These are phyloP conservation scores for Ilex asprella DNA, from an alignment of 257 asterid species.

Conservation along the genomic window DNA sequence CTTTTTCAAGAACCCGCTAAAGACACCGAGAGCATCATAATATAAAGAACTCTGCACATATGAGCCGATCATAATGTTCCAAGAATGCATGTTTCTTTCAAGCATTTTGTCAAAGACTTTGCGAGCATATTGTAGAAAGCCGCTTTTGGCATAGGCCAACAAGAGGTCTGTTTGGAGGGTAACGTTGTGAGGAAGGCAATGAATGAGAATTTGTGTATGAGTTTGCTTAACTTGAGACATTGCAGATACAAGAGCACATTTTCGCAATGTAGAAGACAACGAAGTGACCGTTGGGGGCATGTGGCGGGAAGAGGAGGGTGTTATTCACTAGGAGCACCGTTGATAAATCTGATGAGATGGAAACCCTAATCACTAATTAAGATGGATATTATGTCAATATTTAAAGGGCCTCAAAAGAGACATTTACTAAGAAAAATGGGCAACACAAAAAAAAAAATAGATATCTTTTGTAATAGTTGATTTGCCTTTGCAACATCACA, in stretches of 20 bases:
- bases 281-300: not conserved
- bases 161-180: not conserved
- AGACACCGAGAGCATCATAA: not conserved
- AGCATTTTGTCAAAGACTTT: not conserved
- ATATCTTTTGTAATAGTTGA: too few relatives aligned
- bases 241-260: not conserved
- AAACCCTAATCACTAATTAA: too few relatives aligned
- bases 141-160: not conserved
- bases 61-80: not conserved
- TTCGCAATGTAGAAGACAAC: not conserved
- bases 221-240: not conserved
- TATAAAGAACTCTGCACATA: not conserved
- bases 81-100: not conserved
- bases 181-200: not conserved
- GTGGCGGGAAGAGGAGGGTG: too few relatives aligned
- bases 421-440: too few relatives aligned
- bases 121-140: not conserved
- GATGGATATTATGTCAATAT: too few relatives aligned
- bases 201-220: not conserved
- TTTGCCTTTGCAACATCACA: too few relatives aligned
- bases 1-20: not conserved
- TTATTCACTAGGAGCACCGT: too few relatives aligned
- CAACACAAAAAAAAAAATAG: too few relatives aligned
- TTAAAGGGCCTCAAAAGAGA: too few relatives aligned
- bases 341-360: too few relatives aligned